A percentile compares a stretch with the other conserved stretches of the same genome.
phyloP scores from a whole-genome alignment of 2,329 filamentous ascomycete genomes.

The Trichoderma pleuroti region DNA sequence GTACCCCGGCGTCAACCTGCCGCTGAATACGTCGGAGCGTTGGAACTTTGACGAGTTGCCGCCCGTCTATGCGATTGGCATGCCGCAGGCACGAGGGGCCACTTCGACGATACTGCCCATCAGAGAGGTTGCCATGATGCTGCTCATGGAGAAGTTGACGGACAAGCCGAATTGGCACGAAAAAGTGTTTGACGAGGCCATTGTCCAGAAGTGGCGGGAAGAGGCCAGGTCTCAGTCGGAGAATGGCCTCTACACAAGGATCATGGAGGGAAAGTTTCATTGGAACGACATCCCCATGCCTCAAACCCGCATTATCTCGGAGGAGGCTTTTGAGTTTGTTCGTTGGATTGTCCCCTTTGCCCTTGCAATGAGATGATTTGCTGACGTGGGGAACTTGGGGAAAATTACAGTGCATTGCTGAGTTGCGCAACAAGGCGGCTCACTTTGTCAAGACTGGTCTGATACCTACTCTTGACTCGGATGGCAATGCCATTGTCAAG shows the following conservation, averaged over 20 bases:
- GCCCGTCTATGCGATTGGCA: slow-evolving; percentile 12
- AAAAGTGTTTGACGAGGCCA: slow-evolving; percentile 27
- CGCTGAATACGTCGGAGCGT: neutral
- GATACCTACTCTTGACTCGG: slow-evolving; percentile 26
- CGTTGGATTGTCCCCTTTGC: neutral
- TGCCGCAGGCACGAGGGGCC: neutral
- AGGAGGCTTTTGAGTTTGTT: slow-evolving; percentile 36
- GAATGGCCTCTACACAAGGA: slow-evolving; percentile 10
- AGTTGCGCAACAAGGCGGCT: slow-evolving; percentile 46
- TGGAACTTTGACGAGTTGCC: no score
- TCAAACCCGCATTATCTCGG: slow-evolving; percentile 10
- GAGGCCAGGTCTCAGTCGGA: slow-evolving; percentile 20
- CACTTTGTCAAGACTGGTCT: slow-evolving; percentile 37
- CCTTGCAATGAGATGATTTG: no score
- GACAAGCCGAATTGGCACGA: slow-evolving; percentile 29
- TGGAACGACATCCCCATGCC: slow-evolving; percentile 1
- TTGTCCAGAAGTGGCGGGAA: slow-evolving; percentile 27
- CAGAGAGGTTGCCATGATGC: slow-evolving; percentile 27
- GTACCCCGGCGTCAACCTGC: slow-evolving; percentile 13
- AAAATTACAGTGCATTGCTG: slow-evolving; percentile 30
- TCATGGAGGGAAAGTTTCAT: slow-evolving; percentile 16
- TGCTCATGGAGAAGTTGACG: slow-evolving; percentile 28
- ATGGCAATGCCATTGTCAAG: neutral
- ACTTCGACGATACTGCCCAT: slow-evolving; percentile 16
- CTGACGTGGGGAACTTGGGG: neutral